Base-by-base conservation (phyloP, 495 filamentous ascomycete species). In the Xylaria curta region DNA sequence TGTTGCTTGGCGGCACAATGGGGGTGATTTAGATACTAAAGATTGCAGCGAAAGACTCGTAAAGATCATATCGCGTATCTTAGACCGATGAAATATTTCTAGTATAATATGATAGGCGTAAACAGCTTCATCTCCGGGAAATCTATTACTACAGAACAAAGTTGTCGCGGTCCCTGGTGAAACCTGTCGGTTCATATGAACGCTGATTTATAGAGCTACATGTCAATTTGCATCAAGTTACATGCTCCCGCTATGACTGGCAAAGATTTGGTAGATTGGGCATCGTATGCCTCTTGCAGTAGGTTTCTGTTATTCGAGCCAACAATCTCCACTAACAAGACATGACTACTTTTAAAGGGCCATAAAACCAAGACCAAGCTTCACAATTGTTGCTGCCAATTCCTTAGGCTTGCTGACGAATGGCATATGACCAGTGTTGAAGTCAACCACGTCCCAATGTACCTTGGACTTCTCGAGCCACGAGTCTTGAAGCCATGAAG, bases 1-100 rank as follows among this genome's bases (percentile, higher is more conserved):
- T 65, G 80, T 86, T 9, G 81, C 80, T 2, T 86, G 83, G 83
- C 65, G 84, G 68, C 77, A 72, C 5, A 71, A 76, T 12, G 40
- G 26, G 21, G 38, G 8, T 4, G 38, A 47, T 21, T 38, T 33
- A 51, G 47, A 44, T 17, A 8, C 51, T 5, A 40, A 58, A 36
- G 3, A 13, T 6, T 46, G 24, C 36, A 24, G 24, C 2, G 21
- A 47, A 36, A 68, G 26, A 24, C 53, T 68, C 10, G 38, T 46
- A 28, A 36, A 59, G 19, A 26, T 68, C 9, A 31, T 68, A 9
- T 44, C 66, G 4, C 66, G 53, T 13, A 60, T 68, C 17, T 17
- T 68, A 4, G 66, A 40, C 21, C 66, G 66, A 66, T 53, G 9
- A 66, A 3, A 31, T 19, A 56, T 7, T 6, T 13, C 24, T 54